Conservation (phyloP, 2,329 filamentous ascomycete genomes). For the Akanthomyces muscarius region DNA sequence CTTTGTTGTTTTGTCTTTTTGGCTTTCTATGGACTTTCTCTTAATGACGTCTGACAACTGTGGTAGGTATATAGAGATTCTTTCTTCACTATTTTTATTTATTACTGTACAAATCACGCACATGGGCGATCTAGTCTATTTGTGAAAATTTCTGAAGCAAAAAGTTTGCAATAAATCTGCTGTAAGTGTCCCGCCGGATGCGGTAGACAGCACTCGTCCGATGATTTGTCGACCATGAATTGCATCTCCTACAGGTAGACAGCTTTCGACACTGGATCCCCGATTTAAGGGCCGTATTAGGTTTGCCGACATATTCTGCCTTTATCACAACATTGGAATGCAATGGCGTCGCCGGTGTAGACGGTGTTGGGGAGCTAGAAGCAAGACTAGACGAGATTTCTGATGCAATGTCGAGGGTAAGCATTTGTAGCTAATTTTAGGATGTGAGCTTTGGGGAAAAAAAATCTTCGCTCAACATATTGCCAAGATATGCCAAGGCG, state of each 20-base stretch:
- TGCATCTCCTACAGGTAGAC: background rate
- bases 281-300: background rate
- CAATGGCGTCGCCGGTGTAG: background rate
- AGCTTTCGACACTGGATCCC: background rate
- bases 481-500: background rate
- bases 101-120: no score
- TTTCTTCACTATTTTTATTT: no score
- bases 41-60: no score
- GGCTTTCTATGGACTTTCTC: no score
- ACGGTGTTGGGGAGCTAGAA: background rate
- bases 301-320: background rate
- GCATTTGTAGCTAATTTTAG: background rate
- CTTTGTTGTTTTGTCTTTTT: no score
- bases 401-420: background rate
- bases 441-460: background rate
- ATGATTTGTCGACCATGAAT: background rate
- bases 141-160: no score
- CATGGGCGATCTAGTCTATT: no score
- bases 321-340: background rate
- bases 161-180: no score
- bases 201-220: background rate
- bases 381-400: background rate
- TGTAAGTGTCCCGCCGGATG: no score
- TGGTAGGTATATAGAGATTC: no score
- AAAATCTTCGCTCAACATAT: background rate